These are phyloP conservation scores for Onygenales sp. DNA, from an alignment of 2,329 filamentous ascomycete species.

Conservation along the genomic window DNA sequence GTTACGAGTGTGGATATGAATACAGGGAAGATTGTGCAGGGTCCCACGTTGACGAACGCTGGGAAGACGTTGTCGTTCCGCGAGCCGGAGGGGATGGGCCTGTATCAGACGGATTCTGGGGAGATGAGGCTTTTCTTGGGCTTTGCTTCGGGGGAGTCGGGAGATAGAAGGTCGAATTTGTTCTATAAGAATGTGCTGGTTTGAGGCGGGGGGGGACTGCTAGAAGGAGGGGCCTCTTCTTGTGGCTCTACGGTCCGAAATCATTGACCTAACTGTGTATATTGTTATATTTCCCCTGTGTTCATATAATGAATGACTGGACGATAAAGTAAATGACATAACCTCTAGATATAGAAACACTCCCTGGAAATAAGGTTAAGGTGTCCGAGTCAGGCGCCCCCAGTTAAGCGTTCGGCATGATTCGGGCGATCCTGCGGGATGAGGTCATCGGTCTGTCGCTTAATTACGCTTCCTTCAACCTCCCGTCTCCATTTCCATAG, in stretches of 20 bases:
- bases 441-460: too few relatives aligned
- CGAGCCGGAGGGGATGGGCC: conserved; percentile 16
- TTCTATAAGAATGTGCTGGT: conserved; percentile 15
- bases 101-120: conserved; percentile 13
- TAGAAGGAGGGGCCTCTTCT: not conserved
- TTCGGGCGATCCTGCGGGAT: too few relatives aligned
- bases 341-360: too few relatives aligned
- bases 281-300: not conserved
- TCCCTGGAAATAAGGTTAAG: too few relatives aligned
- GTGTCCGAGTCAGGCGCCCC: too few relatives aligned
- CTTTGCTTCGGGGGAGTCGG: conserved; percentile 14
- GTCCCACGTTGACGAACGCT: conserved; percentile 13
- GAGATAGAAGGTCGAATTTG: conserved; percentile 13
- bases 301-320: too few relatives aligned
- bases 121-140: conserved; percentile 15
- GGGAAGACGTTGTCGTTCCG: conserved; percentile 13
- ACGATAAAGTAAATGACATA: too few relatives aligned
- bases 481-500: too few relatives aligned
- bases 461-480: too few relatives aligned
- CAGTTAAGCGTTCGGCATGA: too few relatives aligned
- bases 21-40: conserved; percentile 13
- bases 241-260: not conserved
- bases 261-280: not conserved
- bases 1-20: conserved; percentile 14
- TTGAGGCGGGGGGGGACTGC: not conserved